phyloP scores from a whole-genome alignment of 331 rosid species.

The Cydonia oblonga region DNA sequence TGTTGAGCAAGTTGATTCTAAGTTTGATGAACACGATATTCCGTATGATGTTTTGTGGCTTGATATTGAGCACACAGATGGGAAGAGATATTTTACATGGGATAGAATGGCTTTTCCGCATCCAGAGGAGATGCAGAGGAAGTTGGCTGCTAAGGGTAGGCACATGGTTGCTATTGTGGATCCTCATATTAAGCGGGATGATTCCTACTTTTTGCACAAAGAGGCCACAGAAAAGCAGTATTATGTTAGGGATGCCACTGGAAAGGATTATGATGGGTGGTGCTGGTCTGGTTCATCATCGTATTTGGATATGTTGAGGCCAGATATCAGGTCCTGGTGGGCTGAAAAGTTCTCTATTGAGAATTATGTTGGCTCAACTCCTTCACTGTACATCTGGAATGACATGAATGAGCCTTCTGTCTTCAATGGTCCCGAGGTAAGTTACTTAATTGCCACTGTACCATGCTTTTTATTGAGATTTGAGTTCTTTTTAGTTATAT shows the following conservation, averaged over 20 bases:
- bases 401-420: conserved; percentile 99
- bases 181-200: conserved; percentile 92
- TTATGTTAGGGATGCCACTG: conserved; percentile 82
- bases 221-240: conserved; percentile 71
- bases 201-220: conserved; percentile 49
- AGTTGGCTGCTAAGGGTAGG: conserved; percentile 72
- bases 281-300: conserved; percentile 99
- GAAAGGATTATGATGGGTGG: conserved; percentile 86
- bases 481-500: not conserved
- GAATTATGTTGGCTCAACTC: conserved; percentile 83
- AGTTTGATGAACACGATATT: conserved; percentile 77
- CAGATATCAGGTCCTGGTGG: conserved; percentile 90
- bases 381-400: conserved; percentile 89
- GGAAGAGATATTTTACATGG: conserved; percentile 91
- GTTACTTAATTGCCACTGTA: conserved; percentile 2
- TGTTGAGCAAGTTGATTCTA: conserved; percentile 73
- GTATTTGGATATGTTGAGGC: conserved; percentile 60
- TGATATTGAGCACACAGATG: conserved; percentile 92
- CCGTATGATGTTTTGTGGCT: conserved; percentile 99
- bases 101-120: conserved; percentile 63
- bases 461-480: not conserved
- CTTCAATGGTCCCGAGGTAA: conserved; percentile 98
- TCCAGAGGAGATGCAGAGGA: conserved; percentile 95
- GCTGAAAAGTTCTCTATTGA: conserved; percentile 56
- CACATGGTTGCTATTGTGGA: conserved; percentile 91